A percentile compares a stretch with the other conserved stretches of the same genome.
These are phyloP conservation scores for Sporisorium exsertum DNA, from an alignment of 1,284 basidiomycete species.

Conservation along the genomic window DNA sequence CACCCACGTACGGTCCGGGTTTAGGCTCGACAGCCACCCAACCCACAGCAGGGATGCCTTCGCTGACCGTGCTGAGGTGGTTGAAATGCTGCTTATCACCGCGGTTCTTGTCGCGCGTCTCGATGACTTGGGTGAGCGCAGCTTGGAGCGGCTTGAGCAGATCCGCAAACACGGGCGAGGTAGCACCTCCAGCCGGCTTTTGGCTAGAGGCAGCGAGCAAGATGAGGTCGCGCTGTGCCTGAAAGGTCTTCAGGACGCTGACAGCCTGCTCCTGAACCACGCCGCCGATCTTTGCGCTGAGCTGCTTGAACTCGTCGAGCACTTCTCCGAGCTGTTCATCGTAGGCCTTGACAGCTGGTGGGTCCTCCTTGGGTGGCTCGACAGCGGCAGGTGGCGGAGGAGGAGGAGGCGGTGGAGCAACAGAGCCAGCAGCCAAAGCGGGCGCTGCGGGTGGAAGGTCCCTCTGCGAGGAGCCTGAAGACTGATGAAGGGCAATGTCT, in stretches of 20 bases:
- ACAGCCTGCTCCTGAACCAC: slow-evolving; percentile 76
- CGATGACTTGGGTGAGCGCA: slow-evolving; percentile 80
- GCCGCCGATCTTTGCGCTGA: slow-evolving; percentile 81
- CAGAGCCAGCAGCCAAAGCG: slow-evolving; percentile 30
- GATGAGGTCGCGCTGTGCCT: slow-evolving; percentile 78
- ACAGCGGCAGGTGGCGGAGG: slow-evolving; percentile 35
- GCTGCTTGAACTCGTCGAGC: slow-evolving; percentile 79
- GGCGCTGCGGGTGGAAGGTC: slow-evolving; percentile 28
- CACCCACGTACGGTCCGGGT: slow-evolving; percentile 84
- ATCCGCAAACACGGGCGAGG: slow-evolving; percentile 75
- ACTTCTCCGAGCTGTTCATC: slow-evolving; percentile 80
- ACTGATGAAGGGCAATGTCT: slow-evolving; percentile 78
- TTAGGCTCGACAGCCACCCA: slow-evolving; percentile 87
- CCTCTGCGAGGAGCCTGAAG: slow-evolving; percentile 23
- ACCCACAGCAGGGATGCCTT: slow-evolving; percentile 86
- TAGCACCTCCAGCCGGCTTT: slow-evolving; percentile 75
- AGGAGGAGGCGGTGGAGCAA: slow-evolving; percentile 25
- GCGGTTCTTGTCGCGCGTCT: slow-evolving; percentile 84
- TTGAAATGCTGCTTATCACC: slow-evolving; percentile 84
- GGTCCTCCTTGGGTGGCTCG: slow-evolving; percentile 68
- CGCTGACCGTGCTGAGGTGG: slow-evolving; percentile 83
- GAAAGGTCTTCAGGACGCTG: slow-evolving; percentile 79
- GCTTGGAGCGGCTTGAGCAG: slow-evolving; percentile 80
- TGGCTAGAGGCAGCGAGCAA: slow-evolving; percentile 79
- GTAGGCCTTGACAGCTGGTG: slow-evolving; percentile 79